Base-by-base conservation (phyloP, 2,329 filamentous ascomycete genomes). In the Fusarium piperis region DNA sequence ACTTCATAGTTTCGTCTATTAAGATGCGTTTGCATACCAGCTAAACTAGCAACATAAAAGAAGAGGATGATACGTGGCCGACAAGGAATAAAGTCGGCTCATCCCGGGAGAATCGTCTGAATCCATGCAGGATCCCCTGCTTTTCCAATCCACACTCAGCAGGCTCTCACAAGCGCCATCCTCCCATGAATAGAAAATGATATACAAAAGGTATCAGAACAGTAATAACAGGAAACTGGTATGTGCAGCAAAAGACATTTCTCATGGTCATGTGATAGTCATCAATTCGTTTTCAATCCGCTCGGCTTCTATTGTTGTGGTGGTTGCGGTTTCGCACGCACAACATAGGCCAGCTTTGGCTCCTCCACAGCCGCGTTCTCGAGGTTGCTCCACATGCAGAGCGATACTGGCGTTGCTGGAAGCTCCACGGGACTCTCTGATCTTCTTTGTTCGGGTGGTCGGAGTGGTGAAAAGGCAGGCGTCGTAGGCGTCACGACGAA, bases 321-420 rank as follows among this genome's bases (percentile, higher is more conserved):
- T n/a, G 26, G 53, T 30, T 53, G 65, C 32, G 33, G 44, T 56
- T 70, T 68, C 30, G 68, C 63, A 23, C 73, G 74, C 26, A 77
- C 46, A 39, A 77, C 73, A 55, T 77, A 77, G 33, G 75, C 75
- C 58, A 77, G 33, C 64, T 63, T 75, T 46, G 75, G 75, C 36
- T 77, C 75, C 36, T 74, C 72, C 44, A 77, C 74, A 10, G 67
- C 70, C 52, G 75, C 75, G 23, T 75, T 62, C 59, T 77, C 75
- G 9, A 77, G 59, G 15, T 72, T 64, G 46, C 65, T 70, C 75
- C 75, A 77, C 71, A 75, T 76, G n/a, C 72, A 77, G 33, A 75
- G 67, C 16, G 75, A 77, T 8, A 77, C 75, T 11, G 75, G 75
- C 10, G 75, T 77, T 13, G 75, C 75, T 3, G 75, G 75, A 23